These are phyloP conservation scores for Pythium guiyangense DNA, from an alignment of 352 stramenopile species.

Conservation along the genomic window DNA sequence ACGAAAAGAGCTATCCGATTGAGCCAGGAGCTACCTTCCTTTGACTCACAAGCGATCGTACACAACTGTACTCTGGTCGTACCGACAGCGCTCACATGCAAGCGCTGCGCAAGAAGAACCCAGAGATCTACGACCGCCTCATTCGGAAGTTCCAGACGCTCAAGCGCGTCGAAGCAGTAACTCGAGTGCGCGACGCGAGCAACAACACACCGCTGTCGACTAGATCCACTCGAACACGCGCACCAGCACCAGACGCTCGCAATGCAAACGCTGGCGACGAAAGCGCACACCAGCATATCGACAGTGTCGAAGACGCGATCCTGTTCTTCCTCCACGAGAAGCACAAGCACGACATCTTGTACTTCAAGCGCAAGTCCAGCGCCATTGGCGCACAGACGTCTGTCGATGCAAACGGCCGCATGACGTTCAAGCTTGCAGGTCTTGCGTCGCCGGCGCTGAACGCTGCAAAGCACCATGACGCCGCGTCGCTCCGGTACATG, in stretches of 20 bases:
- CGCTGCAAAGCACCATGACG: background rate
- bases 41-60: too few relatives aligned
- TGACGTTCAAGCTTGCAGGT: slow-evolving; percentile 29
- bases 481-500: slow-evolving; percentile 27
- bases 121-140: slow-evolving; percentile 30
- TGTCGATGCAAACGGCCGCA: slow-evolving; percentile 5
- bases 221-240: background rate
- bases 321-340: slow-evolving; percentile 69
- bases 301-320: slow-evolving; percentile 59
- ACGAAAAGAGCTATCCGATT: background rate
- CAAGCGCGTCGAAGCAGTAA: slow-evolving; percentile 9
- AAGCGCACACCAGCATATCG: background rate
- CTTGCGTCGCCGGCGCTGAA: background rate
- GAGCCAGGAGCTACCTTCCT: too few relatives aligned
- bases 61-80: background rate
- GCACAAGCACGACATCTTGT: slow-evolving; percentile 64
- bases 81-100: slow-evolving; percentile 8
- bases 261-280: background rate
- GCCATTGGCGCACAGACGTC: slow-evolving; percentile 1
- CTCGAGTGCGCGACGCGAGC: background rate
- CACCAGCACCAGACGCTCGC: background rate
- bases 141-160: slow-evolving; percentile 22
- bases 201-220: background rate
- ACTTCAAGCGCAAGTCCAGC: slow-evolving; percentile 38
- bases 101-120: slow-evolving; percentile 32